A percentile compares a stretch with the other conserved stretches of the same genome.
These are phyloP conservation scores for Fomitopsis serialis DNA, from an alignment of 768 basidiomycete genomes.

Conservation along the genomic window DNA sequence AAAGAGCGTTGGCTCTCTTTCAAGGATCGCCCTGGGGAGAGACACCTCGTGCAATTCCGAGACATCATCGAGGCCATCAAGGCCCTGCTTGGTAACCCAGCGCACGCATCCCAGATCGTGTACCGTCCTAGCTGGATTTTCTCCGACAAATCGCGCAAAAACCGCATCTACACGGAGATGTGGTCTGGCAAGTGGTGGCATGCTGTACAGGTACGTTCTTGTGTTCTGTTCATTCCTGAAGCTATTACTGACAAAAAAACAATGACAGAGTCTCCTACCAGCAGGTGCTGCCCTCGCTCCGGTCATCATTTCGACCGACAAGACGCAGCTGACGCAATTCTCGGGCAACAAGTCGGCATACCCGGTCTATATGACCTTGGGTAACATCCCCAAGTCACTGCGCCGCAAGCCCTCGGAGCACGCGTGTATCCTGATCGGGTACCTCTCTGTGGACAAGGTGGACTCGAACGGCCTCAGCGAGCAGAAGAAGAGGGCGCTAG, in stretches of 20 bases:
- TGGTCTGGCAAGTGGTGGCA: slow-evolving; percentile 53
- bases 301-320: too few species aligned
- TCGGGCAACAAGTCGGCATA: too few species aligned
- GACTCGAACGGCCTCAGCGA: too few species aligned
- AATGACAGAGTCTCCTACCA: slow-evolving; percentile 18
- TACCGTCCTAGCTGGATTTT: slow-evolving; percentile 33
- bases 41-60: slow-evolving; percentile 24
- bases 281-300: too few species aligned
- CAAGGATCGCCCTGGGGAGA: slow-evolving; percentile 2
- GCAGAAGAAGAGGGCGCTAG: too few species aligned
- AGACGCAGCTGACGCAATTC: too few species aligned
- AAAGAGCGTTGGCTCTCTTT: slow-evolving; percentile 3
- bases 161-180: slow-evolving; percentile 31
- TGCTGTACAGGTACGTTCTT: slow-evolving; percentile 39
- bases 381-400: slow-evolving; percentile 21
- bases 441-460: too few species aligned
- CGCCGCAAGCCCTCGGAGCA: slow-evolving; percentile 15
- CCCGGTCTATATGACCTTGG: slow-evolving; percentile 28
- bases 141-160: slow-evolving; percentile 16
- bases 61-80: slow-evolving; percentile 32
- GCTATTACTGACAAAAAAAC: background rate
- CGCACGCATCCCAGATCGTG: slow-evolving; percentile 22
- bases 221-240: background rate
- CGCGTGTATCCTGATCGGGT: slow-evolving; percentile 21
- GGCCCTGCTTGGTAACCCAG: slow-evolving; percentile 29